Evolutionary conservation across 208 protist genomes (phyloP).

Genomic region (Trypanosoma platydactyli): DNA sequence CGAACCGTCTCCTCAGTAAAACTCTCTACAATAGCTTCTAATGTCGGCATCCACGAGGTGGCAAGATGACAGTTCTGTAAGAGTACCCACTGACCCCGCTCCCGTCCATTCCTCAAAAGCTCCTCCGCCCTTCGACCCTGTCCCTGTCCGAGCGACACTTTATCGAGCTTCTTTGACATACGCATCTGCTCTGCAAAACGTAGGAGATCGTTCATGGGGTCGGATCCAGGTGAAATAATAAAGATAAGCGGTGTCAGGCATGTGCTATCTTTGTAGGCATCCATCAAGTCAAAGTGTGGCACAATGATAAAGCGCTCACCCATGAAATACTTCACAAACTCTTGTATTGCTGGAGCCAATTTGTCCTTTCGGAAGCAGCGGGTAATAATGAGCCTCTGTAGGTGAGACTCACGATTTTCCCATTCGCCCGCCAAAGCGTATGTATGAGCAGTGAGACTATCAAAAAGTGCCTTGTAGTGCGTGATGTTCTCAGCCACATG

Average conservation of each 20-base stretch:
- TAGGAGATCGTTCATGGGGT: conserved; percentile 95
- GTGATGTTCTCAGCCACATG: conserved; percentile 79
- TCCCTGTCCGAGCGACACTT: conserved; percentile 96
- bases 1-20: conserved; percentile 93
- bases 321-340: conserved; percentile 92
- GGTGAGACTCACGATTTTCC: conserved; percentile 69
- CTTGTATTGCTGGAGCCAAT: conserved; percentile 92
- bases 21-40: conserved; percentile 94
- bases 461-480: conserved; percentile 93
- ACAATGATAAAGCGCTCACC: conserved; percentile 94
- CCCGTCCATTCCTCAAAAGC: conserved; percentile 79
- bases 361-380: conserved; percentile 97
- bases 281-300: conserved; percentile 94
- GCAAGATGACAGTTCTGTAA: conserved; percentile 98
- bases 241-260: conserved; percentile 96
- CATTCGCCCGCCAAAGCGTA: conserved; percentile 85
- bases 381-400: conserved; percentile 95
- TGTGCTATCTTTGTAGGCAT: conserved; percentile 94
- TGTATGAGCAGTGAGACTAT: conserved; percentile 81
- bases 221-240: conserved; percentile 95
- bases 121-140: conserved; percentile 95
- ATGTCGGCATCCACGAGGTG: conserved; percentile 93
- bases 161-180: conserved; percentile 93
- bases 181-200: conserved; percentile 95
- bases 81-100: conserved; percentile 94